phyloP scores from a whole-genome alignment of 805 yeast genomes.

The Yarrowia keelungensis region DNA sequence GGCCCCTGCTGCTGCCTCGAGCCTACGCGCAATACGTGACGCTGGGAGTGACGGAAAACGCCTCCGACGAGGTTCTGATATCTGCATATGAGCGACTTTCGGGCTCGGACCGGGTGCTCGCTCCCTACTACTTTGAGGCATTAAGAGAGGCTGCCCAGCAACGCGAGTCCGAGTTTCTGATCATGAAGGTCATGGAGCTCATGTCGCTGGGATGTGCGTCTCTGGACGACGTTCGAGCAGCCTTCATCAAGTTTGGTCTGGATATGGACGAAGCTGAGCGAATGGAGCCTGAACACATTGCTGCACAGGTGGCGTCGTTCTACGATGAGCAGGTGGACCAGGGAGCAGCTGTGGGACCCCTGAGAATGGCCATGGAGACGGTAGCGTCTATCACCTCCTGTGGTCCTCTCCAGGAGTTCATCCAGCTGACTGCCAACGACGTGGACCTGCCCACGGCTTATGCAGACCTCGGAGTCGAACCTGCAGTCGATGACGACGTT shows the following conservation, averaged over 20 bases:
- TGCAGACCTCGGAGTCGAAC: slow-evolving; percentile 57
- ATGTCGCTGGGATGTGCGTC: slow-evolving; percentile 62
- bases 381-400: slow-evolving; percentile 42
- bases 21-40: slow-evolving; percentile 52
- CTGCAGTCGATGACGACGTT: slow-evolving; percentile 69
- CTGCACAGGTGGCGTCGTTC: slow-evolving; percentile 25
- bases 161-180: slow-evolving; percentile 57
- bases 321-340: slow-evolving; percentile 29
- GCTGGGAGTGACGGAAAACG: slow-evolving; percentile 59
- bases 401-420: slow-evolving; percentile 39
- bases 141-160: slow-evolving; percentile 59
- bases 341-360: slow-evolving; percentile 15
- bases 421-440: slow-evolving; percentile 54
- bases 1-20: slow-evolving; percentile 15
- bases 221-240: slow-evolving; percentile 55
- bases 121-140: slow-evolving; percentile 65
- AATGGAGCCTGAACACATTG: slow-evolving; percentile 36
- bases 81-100: slow-evolving; percentile 56
- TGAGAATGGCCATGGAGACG: slow-evolving; percentile 42
- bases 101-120: slow-evolving; percentile 54
- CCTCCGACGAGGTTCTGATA: slow-evolving; percentile 57
- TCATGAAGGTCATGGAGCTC: slow-evolving; percentile 55
- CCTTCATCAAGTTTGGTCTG: slow-evolving; percentile 52
- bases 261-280: slow-evolving; percentile 41
- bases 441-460: slow-evolving; percentile 60